Percentiles rank a stretch among this genome's conserved stretches.
Evolutionary conservation across 2,329 filamentous ascomycete species (phyloP).

Genomic region (Penicillium brevicompactum): DNA sequence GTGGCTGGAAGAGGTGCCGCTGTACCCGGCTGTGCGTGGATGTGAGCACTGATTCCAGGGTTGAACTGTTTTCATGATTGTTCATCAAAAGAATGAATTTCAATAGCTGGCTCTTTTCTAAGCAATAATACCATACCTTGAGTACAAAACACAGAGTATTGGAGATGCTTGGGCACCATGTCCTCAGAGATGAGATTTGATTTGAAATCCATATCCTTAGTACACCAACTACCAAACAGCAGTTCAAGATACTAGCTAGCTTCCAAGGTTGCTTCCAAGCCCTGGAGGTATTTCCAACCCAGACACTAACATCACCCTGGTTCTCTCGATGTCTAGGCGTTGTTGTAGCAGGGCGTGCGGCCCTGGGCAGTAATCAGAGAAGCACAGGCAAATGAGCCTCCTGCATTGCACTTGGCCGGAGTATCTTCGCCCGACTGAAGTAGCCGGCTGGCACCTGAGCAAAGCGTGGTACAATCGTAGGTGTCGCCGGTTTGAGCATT

Average conservation of each 20-base stretch:
- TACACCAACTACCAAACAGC: no score
- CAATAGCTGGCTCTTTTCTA: no score
- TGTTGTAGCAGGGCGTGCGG: neutral
- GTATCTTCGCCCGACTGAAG: neutral
- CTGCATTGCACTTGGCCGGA: neutral
- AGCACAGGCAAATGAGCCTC: neutral
- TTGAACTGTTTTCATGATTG: no score
- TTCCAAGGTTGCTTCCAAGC: no score
- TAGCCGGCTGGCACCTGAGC: neutral
- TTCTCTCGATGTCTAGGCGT: neutral
- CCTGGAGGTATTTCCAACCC: no score
- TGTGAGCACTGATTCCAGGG: constrained; percentile 25
- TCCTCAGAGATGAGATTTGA: no score
- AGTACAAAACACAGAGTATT: no score
- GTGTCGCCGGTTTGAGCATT: neutral
- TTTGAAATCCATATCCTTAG: no score
- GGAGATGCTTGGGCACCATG: no score
- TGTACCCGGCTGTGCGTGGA: constrained; percentile 56
- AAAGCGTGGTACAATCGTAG: neutral
- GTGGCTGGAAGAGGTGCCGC: constrained; percentile 75
- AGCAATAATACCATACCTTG: no score
- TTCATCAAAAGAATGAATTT: no score
- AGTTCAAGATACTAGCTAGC: no score
- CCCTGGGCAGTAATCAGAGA: neutral
- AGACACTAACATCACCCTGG: neutral